Percentiles rank a stretch among this genome's conserved stretches.
Conservation (phyloP, 495 filamentous ascomycete genomes). For the Xylaria intraflava region DNA sequence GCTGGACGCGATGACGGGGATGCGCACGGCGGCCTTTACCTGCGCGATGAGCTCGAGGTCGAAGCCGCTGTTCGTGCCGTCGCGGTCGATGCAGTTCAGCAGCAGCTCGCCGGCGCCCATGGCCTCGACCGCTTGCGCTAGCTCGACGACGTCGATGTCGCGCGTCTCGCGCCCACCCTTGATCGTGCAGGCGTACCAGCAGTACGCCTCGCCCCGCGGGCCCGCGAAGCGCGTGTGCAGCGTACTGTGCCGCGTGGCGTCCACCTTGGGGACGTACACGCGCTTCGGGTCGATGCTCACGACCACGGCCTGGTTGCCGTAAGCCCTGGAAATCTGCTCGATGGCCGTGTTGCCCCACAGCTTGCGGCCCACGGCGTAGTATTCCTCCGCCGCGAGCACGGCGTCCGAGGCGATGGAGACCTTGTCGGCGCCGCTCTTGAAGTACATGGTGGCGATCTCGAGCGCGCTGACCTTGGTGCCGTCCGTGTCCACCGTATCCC, state of each 20-base stretch:
- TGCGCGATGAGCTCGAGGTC: slow-evolving; percentile 85
- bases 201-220: slow-evolving; percentile 69
- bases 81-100: slow-evolving; percentile 95
- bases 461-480: slow-evolving; percentile 81
- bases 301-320: slow-evolving; percentile 95
- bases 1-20: slow-evolving; percentile 93
- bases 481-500: slow-evolving; percentile 81
- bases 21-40: slow-evolving; percentile 76
- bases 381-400: slow-evolving; percentile 86
- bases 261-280: slow-evolving; percentile 68
- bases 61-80: slow-evolving; percentile 92
- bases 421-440: slow-evolving; percentile 97
- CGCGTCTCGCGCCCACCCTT: slow-evolving; percentile 88
- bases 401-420: slow-evolving; percentile 96
- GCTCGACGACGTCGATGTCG: slow-evolving; percentile 83
- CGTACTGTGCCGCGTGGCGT: slow-evolving; percentile 71
- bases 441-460: slow-evolving; percentile 93
- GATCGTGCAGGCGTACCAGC: slow-evolving; percentile 97
- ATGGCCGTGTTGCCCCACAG: slow-evolving; percentile 81
- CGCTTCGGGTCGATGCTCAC: slow-evolving; percentile 91
- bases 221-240: slow-evolving; percentile 65
- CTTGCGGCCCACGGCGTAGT: slow-evolving; percentile 58
- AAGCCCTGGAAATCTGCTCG: slow-evolving; percentile 86
- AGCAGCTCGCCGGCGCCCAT: slow-evolving; percentile 95
- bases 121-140: slow-evolving; percentile 83